Conservation (phyloP, 2,329 filamentous ascomycete species). For the Ophiocordyceps robertsii region DNA sequence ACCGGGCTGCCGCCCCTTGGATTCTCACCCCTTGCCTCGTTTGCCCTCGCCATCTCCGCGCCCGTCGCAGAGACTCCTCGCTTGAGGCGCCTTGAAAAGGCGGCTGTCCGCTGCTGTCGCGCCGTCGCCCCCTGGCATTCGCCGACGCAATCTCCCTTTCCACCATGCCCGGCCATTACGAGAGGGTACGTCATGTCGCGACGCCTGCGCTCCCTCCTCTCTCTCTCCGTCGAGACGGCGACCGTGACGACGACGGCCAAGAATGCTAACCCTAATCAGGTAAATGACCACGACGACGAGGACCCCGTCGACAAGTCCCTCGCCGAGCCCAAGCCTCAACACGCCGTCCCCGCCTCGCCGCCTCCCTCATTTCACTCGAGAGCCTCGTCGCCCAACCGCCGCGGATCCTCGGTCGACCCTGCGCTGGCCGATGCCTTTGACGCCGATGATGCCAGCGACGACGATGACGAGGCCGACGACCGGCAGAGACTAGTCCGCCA, state of each 20-base stretch:
- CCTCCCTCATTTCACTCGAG: constrained; percentile 83
- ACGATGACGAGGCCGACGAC: constrained; percentile 55
- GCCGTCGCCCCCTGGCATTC: neutral
- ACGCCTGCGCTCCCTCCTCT: neutral
- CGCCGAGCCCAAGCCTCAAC: constrained; percentile 13
- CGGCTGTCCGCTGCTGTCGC: neutral
- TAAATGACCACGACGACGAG: constrained; percentile 46
- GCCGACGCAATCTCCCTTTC: neutral
- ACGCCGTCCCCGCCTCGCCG: constrained; percentile 41
- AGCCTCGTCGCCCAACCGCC: constrained; percentile 42
- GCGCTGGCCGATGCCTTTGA: constrained; percentile 91
- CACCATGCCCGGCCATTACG: constrained; percentile 42
- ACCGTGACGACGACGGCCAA: neutral
- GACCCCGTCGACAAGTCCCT: constrained; percentile 26
- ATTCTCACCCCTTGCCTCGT: no score
- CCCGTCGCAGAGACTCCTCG: no score
- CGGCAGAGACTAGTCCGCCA: constrained; percentile 75
- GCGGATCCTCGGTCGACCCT: constrained; percentile 43
- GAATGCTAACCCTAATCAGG: constrained; percentile 21
- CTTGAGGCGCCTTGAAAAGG: no score
- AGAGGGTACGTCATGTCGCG: constrained; percentile 32
- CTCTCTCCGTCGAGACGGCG: neutral
- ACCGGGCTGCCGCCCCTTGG: no score
- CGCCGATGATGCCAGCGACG: constrained; percentile 63
- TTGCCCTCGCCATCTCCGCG: no score